Base-by-base conservation (phyloP, 257 asterid species). In the Knoxia roxburghii region DNA sequence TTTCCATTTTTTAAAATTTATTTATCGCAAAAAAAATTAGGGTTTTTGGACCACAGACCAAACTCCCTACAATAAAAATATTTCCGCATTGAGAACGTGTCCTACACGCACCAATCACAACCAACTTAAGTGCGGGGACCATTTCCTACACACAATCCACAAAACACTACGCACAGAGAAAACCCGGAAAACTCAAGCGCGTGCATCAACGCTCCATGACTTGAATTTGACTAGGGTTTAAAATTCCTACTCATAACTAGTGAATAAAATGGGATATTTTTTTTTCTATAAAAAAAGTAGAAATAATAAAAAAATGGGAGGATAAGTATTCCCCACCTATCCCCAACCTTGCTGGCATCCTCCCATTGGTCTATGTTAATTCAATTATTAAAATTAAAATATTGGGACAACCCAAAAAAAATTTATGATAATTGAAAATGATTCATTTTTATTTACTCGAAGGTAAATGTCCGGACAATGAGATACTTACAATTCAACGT, bases 201-300 rank as follows among this genome's bases (percentile, higher is more conserved):
- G 74, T 1, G 13, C 0, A 0, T 17, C 7, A 68, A 70, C 68
- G 68, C 53, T n/a, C 39, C 33, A 6, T 3, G 68, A 61, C 68
- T 6, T 5, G 0, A 26, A 29, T 7, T 61, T 74, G 69, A 74
- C 67, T 61, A 74, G 70, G 77, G 70, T 61, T 73, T 65, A 39
- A 27, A n/a, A n/a, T n/a, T n/a, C n/a, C n/a, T n/a, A n/a, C n/a
- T n/a, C n/a, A n/a, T n/a, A n/a, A n/a, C n/a, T n/a, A n/a, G n/a
- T n/a, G n/a, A n/a, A n/a, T n/a, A n/a, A n/a, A n/a, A n/a, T n/a
- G n/a, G n/a, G n/a, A n/a, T n/a, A n/a, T n/a, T n/a, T n/a, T n/a
- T n/a, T n/a, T n/a, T n/a, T n/a, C n/a, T n/a, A n/a, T n/a, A n/a
- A n/a, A n/a, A n/a, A n/a, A n/a, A n/a, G n/a, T n/a, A n/a, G n/a